Evolutionary conservation across 352 stramenopile genomes (phyloP).

Genomic region (Stramenopiles sp.): DNA sequence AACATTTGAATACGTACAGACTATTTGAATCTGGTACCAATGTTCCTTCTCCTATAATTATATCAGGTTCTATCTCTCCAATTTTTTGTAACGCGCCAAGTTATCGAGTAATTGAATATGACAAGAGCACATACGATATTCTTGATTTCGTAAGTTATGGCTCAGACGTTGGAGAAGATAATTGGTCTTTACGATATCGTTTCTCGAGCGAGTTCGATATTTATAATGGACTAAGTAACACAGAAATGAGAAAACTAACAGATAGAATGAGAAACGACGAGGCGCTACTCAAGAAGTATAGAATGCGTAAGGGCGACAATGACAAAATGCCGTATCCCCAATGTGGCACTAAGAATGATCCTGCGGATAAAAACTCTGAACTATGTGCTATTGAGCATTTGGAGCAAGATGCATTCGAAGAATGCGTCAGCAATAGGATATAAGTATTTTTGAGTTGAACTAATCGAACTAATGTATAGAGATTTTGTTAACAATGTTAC

Average conservation of each 20-base stretch:
- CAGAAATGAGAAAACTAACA: not conserved
- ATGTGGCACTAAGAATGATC: not conserved
- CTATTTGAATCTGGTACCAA: not conserved
- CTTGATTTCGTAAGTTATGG: not conserved
- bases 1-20: not conserved
- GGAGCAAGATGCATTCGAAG: not conserved
- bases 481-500: too few species aligned
- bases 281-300: not conserved
- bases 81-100: not conserved
- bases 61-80: not conserved
- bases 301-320: not conserved
- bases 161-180: not conserved
- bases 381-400: not conserved
- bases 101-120: not conserved
- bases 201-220: not conserved
- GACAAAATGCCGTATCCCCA: not conserved
- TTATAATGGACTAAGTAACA: not conserved
- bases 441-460: too few species aligned
- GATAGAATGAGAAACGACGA: not conserved
- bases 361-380: not conserved
- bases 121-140: not conserved
- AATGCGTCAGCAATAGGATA: not conserved
- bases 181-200: not conserved
- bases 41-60: not conserved
- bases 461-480: too few species aligned